Evolutionary conservation across 345 rosid species (phyloP).

Genomic region (Lumnitzera littorea): DNA sequence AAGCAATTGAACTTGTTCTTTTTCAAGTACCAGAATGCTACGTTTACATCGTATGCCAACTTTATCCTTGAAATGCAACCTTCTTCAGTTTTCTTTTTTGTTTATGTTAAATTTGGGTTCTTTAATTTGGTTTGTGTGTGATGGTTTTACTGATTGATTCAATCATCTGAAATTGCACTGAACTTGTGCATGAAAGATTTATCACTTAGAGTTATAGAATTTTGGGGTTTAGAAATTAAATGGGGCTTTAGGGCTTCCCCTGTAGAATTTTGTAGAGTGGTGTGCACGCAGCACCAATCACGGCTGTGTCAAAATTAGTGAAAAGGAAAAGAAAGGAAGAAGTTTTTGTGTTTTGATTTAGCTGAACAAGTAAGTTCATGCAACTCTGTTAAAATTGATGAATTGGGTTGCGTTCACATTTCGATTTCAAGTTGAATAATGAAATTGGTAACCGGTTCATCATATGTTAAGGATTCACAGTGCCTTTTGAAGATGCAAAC

Average conservation of each 20-base stretch:
- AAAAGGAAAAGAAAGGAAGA: too few species aligned
- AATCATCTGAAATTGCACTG: neutral
- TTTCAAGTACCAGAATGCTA: slow-evolving; percentile 93
- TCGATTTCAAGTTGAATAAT: too few species aligned
- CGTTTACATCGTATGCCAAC: slow-evolving; percentile 61
- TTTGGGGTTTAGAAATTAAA: neutral
- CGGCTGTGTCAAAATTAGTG: too few species aligned
- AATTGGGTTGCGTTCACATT: too few species aligned
- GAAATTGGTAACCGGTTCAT: too few species aligned
- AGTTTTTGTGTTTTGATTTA: too few species aligned
- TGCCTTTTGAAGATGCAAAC: too few species aligned
- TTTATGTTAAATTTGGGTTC: neutral
- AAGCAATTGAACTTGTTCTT: slow-evolving; percentile 61
- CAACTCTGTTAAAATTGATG: too few species aligned
- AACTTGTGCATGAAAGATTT: neutral
- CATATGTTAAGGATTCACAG: too few species aligned
- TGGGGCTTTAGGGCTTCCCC: neutral
- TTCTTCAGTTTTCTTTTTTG: neutral
- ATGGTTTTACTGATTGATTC: neutral
- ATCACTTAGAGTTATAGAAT: neutral
- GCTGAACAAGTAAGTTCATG: too few species aligned
- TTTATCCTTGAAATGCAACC: neutral
- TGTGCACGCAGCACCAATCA: too few species aligned
- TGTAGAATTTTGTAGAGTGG: too few species aligned
- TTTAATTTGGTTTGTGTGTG: neutral